These are phyloP conservation scores for Terfezia boudieri DNA, from an alignment of 495 filamentous ascomycete species.

Conservation along the genomic window DNA sequence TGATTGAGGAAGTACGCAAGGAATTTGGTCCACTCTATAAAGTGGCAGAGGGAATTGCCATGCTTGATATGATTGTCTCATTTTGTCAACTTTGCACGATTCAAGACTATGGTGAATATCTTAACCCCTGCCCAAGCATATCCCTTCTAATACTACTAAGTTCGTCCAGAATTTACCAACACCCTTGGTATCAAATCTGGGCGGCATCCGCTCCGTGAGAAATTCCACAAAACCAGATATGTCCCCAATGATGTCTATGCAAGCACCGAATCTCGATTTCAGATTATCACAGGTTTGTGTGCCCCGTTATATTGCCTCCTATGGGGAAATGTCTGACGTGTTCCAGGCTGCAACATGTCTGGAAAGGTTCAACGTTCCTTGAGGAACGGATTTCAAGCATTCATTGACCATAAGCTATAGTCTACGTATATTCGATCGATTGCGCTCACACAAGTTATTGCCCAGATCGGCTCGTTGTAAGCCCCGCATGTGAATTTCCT, in stretches of 20 bases:
- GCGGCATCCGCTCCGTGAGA: conserved; percentile 68
- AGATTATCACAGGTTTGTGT: conserved; percentile 47
- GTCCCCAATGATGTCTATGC: conserved; percentile 82
- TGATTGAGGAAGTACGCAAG: conserved; percentile 42
- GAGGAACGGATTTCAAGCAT: too few species aligned
- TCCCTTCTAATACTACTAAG: conserved; percentile 6
- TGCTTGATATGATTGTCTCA: conserved; percentile 57
- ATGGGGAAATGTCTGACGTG: conserved; percentile 1
- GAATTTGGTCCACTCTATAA: conserved; percentile 51
- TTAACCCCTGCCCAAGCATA: neutral
- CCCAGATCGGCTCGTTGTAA: conserved; percentile 67
- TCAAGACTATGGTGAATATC: conserved; percentile 37
- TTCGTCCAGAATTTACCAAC: conserved; percentile 52
- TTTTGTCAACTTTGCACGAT: conserved; percentile 42
- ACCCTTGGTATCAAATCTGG: conserved; percentile 57
- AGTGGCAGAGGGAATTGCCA: conserved; percentile 65
- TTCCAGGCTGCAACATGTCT: conserved; percentile 78
- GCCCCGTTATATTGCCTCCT: conserved; percentile 11
- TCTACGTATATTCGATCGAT: conserved; percentile 76
- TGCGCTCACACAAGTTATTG: conserved; percentile 72
- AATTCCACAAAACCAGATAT: conserved; percentile 34
- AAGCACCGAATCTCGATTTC: conserved; percentile 51
- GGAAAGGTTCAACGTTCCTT: conserved; percentile 38
- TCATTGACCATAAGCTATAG: conserved; percentile 2
- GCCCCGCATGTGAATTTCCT: conserved; percentile 6